phyloP scores from a whole-genome alignment of 2,329 filamentous ascomycete genomes.

The Aspergillus sojae region DNA sequence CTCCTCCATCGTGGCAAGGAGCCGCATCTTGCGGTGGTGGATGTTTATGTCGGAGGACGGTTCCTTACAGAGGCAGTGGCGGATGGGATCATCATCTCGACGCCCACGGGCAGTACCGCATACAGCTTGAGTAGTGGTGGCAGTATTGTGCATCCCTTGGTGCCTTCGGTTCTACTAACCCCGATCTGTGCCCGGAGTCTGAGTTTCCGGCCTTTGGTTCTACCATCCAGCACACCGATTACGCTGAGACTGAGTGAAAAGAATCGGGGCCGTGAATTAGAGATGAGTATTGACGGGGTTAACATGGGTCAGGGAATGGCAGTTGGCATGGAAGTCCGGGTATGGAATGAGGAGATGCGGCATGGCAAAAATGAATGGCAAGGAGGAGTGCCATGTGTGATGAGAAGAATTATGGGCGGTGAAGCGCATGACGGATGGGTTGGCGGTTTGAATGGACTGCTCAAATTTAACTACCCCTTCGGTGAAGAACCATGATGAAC shows the following conservation, averaged over 20 bases:
- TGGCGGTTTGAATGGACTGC: slow-evolving; percentile 83
- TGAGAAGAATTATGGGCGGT: slow-evolving; percentile 60
- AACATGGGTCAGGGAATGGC: slow-evolving; percentile 65
- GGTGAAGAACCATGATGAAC: slow-evolving; percentile 59
- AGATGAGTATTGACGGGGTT: slow-evolving; percentile 78
- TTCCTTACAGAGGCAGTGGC: slow-evolving; percentile 93
- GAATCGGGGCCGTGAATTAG: slow-evolving; percentile 74
- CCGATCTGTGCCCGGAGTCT: slow-evolving; percentile 92
- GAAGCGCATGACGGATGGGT: slow-evolving; percentile 89
- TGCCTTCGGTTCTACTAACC: slow-evolving; percentile 84
- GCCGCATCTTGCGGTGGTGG: slow-evolving; percentile 87
- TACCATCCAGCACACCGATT: slow-evolving; percentile 83
- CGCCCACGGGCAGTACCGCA: slow-evolving; percentile 91
- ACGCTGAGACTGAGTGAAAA: slow-evolving; percentile 79
- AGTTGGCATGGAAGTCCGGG: slow-evolving; percentile 80
- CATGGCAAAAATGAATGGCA: slow-evolving; percentile 57
- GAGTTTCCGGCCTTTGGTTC: slow-evolving; percentile 86
- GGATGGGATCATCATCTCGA: slow-evolving; percentile 92
- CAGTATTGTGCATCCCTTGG: slow-evolving; percentile 90
- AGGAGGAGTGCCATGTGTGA: slow-evolving; percentile 89
- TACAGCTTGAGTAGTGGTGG: slow-evolving; percentile 94
- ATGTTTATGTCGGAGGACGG: slow-evolving; percentile 84
- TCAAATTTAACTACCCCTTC: slow-evolving; percentile 98
- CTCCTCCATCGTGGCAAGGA: slow-evolving; percentile 88
- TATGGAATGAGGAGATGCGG: slow-evolving; percentile 81